Percentiles rank a stretch among this genome's conserved stretches.
Conservation (phyloP, 2,329 filamentous ascomycete genomes). For the Claviceps purpurea region DNA sequence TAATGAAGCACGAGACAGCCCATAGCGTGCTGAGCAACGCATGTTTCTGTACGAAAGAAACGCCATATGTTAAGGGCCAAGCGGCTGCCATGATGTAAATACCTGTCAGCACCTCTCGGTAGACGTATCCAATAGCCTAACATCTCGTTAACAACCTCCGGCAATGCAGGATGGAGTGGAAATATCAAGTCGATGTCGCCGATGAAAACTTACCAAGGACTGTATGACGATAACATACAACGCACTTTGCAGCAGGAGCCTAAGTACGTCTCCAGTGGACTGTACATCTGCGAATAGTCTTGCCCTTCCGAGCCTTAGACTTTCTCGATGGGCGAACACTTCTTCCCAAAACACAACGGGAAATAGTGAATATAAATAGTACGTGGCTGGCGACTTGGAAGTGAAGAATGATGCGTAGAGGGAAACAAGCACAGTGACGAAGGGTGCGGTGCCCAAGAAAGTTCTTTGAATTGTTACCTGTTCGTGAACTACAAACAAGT, state of each 20-base stretch:
- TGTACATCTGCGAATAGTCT: slow-evolving; percentile 57
- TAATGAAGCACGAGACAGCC: slow-evolving; percentile 61
- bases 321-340: slow-evolving; percentile 64
- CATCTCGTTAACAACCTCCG: background rate
- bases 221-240: slow-evolving; percentile 64
- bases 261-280: slow-evolving; percentile 41
- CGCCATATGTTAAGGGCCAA: slow-evolving; percentile 68
- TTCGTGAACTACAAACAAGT: slow-evolving; percentile 21
- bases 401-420: slow-evolving; percentile 69
- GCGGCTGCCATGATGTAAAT: slow-evolving; percentile 63
- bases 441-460: slow-evolving; percentile 44
- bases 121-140: slow-evolving; percentile 82
- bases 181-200: slow-evolving; percentile 1
- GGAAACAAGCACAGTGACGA: slow-evolving; percentile 60
- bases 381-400: slow-evolving; percentile 67
- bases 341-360: slow-evolving; percentile 22
- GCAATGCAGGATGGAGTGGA: background rate
- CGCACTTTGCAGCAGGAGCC: slow-evolving; percentile 49
- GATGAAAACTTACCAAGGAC: slow-evolving; percentile 47
- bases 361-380: slow-evolving; percentile 57
- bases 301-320: slow-evolving; percentile 51
- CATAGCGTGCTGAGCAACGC: slow-evolving; percentile 52
- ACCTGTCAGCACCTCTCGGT: slow-evolving; percentile 72
- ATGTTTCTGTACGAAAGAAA: slow-evolving; percentile 57
- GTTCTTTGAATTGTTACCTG: slow-evolving; percentile 51